Evolutionary conservation across 768 basidiomycete species (phyloP).

Genomic region (Pleurotus ostreatus): DNA sequence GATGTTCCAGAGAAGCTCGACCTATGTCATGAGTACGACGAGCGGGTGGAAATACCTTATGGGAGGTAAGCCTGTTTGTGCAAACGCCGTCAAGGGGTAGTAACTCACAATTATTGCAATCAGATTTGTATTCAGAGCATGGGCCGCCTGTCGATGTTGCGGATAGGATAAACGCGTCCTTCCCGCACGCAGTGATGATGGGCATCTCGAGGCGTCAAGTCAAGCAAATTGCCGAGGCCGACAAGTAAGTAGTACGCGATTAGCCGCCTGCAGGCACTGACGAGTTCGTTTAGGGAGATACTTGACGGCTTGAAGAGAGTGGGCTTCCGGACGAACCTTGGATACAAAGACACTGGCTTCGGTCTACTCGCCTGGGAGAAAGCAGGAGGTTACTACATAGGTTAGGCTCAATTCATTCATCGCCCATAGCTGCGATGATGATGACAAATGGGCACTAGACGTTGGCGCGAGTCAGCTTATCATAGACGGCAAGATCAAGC

Average conservation of each 20-base stretch:
- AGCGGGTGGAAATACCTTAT: slow-evolving; percentile 29
- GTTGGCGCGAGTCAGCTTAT: slow-evolving; percentile 59
- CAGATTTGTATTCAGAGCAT: slow-evolving; percentile 42
- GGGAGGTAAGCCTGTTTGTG: slow-evolving; percentile 13
- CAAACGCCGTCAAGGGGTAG: too few species aligned
- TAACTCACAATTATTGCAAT: background rate
- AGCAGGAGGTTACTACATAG: slow-evolving; percentile 45
- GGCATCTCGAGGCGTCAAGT: slow-evolving; percentile 21
- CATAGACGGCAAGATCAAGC: slow-evolving; percentile 65
- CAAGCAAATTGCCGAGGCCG: slow-evolving; percentile 25
- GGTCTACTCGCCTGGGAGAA: slow-evolving; percentile 24
- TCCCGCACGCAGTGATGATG: slow-evolving; percentile 31
- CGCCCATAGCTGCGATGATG: too few species aligned
- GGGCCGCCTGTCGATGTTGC: slow-evolving; percentile 45
- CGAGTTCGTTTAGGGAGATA: slow-evolving; percentile 20
- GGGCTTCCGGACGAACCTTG: slow-evolving; percentile 42
- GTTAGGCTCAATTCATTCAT: slow-evolving; percentile 20
- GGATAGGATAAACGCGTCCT: slow-evolving; percentile 46
- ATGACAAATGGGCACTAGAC: slow-evolving; percentile 27
- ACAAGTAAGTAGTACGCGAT: slow-evolving; percentile 24
- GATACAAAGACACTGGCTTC: slow-evolving; percentile 35
- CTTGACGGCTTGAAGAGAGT: slow-evolving; percentile 35
- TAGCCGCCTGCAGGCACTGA: background rate
- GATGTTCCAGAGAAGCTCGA: slow-evolving; percentile 46
- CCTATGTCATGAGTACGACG: slow-evolving; percentile 50